Evolutionary conservation across 495 filamentous ascomycete genomes (phyloP).

Genomic region (Aspergillus saccharolyticus): DNA sequence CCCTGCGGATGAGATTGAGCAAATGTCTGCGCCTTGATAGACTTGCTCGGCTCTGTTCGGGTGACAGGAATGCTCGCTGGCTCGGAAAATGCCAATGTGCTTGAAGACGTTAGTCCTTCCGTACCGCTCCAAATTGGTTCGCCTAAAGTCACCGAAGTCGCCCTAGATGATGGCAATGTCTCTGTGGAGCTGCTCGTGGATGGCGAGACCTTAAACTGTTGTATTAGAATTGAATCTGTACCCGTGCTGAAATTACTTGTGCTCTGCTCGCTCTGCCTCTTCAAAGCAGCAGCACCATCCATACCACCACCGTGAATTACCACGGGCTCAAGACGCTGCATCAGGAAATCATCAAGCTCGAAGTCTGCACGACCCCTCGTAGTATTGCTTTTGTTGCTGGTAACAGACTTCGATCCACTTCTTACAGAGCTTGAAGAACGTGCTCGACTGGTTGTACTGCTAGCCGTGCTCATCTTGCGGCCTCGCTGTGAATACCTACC

Average conservation of each 20-base stretch:
- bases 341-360: conserved; percentile 63
- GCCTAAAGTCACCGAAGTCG: conserved; percentile 5
- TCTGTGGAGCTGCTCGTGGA: conserved; percentile 32
- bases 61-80: not conserved
- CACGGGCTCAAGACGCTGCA: conserved; percentile 78
- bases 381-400: conserved; percentile 50
- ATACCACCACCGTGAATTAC: conserved; percentile 72
- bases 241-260: conserved; percentile 47
- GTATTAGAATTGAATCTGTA: conserved; percentile 32
- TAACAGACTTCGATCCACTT: conserved; percentile 41
- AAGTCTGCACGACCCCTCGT: conserved; percentile 44
- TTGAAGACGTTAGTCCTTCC: not conserved
- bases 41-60: not conserved
- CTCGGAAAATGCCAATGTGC: not conserved
- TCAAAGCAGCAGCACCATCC: conserved; percentile 45
- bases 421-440: conserved; percentile 54
- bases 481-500: conserved; percentile 61
- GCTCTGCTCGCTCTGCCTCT: conserved; percentile 63
- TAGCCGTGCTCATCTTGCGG: conserved; percentile 45
- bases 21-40: not conserved
- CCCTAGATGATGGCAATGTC: conserved; percentile 28
- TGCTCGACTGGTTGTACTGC: conserved; percentile 35
- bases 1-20: not conserved
- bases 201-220: conserved; percentile 15
- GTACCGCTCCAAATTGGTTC: conserved; percentile 9